phyloP scores from a whole-genome alignment of 257 asterid species.

The Jasminum sambac region DNA sequence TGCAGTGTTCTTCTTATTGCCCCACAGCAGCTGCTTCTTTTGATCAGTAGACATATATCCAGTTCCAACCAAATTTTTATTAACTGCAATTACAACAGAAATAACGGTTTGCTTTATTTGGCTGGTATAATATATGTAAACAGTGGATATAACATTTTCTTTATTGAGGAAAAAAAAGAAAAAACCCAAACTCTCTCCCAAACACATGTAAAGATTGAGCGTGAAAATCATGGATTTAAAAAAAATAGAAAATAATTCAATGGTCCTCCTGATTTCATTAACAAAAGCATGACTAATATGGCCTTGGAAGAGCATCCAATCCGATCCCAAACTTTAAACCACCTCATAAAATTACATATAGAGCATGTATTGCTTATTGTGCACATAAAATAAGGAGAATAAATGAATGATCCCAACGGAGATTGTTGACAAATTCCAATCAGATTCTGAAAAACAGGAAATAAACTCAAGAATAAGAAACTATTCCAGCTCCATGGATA shows the following conservation, averaged over 20 bases:
- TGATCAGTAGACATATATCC: slow-evolving; percentile 95
- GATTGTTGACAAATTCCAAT: background rate
- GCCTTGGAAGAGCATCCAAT: background rate
- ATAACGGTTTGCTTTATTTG: background rate
- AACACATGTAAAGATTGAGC: too few species aligned
- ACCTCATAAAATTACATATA: background rate
- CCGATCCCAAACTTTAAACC: background rate
- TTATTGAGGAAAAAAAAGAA: too few species aligned
- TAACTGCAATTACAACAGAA: slow-evolving; percentile 45
- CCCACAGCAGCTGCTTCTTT: slow-evolving; percentile 99
- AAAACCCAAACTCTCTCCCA: too few species aligned
- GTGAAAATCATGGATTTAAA: background rate
- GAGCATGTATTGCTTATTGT: background rate
- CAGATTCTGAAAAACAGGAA: background rate
- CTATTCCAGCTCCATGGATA: background rate
- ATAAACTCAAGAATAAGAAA: background rate
- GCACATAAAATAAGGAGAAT: background rate
- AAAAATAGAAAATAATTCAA: background rate
- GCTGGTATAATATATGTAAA: background rate
- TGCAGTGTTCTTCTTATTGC: slow-evolving; percentile 73
- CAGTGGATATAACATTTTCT: background rate
- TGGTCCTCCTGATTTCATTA: background rate
- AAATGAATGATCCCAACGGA: background rate
- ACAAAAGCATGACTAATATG: background rate
- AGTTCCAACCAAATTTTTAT: slow-evolving; percentile 87